These are phyloP conservation scores for Trichaptum fuscoviolaceum DNA, from an alignment of 768 basidiomycete species.

Conservation along the genomic window DNA sequence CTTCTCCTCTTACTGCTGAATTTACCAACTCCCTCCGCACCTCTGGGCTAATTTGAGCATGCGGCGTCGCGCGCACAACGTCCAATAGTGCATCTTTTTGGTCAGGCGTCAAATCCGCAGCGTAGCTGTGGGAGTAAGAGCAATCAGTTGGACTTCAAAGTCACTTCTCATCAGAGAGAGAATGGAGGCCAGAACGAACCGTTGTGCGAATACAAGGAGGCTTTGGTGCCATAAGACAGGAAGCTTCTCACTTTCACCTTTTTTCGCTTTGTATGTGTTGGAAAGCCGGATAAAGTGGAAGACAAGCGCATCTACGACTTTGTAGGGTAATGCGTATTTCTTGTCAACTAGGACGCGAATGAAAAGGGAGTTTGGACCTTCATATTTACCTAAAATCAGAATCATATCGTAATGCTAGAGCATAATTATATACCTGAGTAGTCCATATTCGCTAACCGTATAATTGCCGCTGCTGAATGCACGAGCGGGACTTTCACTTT, in stretches of 20 bases:
- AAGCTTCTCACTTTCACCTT: slow-evolving; percentile 69
- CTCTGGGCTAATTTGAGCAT: slow-evolving; percentile 84
- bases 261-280: slow-evolving; percentile 76
- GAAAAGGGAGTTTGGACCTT: slow-evolving; percentile 91
- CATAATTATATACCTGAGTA: slow-evolving; percentile 62
- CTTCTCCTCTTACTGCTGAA: slow-evolving; percentile 81
- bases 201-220: slow-evolving; percentile 87
- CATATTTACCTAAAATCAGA: too few species aligned
- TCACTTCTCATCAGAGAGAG: slow-evolving; percentile 3
- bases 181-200: slow-evolving; percentile 42
- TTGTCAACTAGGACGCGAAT: slow-evolving; percentile 96
- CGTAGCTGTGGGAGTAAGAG: slow-evolving; percentile 56
- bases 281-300: slow-evolving; percentile 98
- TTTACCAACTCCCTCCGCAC: slow-evolving; percentile 86
- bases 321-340: slow-evolving; percentile 96
- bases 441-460: slow-evolving; percentile 94
- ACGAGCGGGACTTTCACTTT: slow-evolving; percentile 93
- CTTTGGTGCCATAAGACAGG: slow-evolving; percentile 99
- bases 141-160: not conserved
- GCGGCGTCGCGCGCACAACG: slow-evolving; percentile 79
- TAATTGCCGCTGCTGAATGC: slow-evolving; percentile 91
- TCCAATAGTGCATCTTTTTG: slow-evolving; percentile 98
- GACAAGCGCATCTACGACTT: slow-evolving; percentile 94
- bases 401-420: too few species aligned
- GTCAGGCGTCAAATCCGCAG: slow-evolving; percentile 89